Evolutionary conservation across 208 protist genomes (phyloP), one percentile per base, ranked within the genome.

Genomic region (Trypanosoma melophagium): DNA sequence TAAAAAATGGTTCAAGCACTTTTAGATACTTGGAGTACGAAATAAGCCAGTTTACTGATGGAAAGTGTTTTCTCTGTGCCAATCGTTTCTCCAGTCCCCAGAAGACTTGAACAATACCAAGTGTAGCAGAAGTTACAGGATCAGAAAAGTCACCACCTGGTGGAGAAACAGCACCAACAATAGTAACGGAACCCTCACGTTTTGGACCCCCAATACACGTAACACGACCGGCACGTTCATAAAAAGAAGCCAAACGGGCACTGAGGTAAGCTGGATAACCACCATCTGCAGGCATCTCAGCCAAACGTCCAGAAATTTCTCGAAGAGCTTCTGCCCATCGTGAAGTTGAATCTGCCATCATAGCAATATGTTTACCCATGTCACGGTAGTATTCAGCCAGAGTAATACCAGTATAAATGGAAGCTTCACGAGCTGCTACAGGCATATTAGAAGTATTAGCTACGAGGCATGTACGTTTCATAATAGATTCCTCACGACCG

Each of bases 371-470:
- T 71, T 98, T 96, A 66, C 99, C 99, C 98, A 99, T 99, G 89
- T 99, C 99, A 77, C 99, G 87, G 83, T 99, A 99, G 89, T 99
- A 99, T 86, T 99, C 99, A 35, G 99, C 96, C 0, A 99, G 83
- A 21, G 99, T 99, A 76, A 99, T 99, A 74, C 98, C 97, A 47
- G 99, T 99, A 84, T 99, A 99, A 72, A 99, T 99, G 28, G 98
- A 99, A n/a, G 99, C 99, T 90, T 99, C 98, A 94, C 99, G 97
- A 24, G 99, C 99, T 66, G 99, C 99, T 52, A 99, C 99, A 22
- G 99, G 99, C 99, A 99, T 99, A 90, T 99, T 99, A 40, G 99
- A 99, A 13, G 99, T 99, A 83, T 99, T 99, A 38, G 99, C 99
- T n/a, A 99, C 98, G 16, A 99, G 87, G 55, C 92, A 97, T 49